phyloP scores from a whole-genome alignment of 495 filamentous ascomycete species.

The Halenospora varia region DNA sequence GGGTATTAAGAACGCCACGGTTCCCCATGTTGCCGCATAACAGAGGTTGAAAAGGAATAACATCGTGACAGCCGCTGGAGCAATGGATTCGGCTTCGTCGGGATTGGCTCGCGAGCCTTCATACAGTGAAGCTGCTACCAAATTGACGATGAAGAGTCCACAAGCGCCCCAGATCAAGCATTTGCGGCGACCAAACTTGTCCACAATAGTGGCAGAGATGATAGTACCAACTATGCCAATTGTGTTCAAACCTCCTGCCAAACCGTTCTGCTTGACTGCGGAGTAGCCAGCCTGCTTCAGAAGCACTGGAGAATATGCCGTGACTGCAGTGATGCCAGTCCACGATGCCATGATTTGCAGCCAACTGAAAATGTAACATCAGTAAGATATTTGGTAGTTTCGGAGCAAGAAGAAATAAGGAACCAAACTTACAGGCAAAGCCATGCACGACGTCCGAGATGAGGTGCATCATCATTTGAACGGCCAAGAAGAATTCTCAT shows the following conservation, averaged over 20 bases:
- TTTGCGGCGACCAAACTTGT: conserved; percentile 43
- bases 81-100: conserved; percentile 1
- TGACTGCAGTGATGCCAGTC: conserved; percentile 45
- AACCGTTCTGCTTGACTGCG: conserved; percentile 41
- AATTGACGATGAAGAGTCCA: conserved; percentile 25
- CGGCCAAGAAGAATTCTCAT: conserved; percentile 26
- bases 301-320: conserved; percentile 23
- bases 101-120: conserved; percentile 5
- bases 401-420: no score
- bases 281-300: conserved; percentile 21
- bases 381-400: no score
- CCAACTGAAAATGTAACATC: no score
- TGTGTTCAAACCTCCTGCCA: conserved; percentile 50
- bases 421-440: conserved; percentile 40
- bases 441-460: conserved; percentile 43
- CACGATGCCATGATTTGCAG: conserved; percentile 52
- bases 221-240: conserved; percentile 51
- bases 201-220: conserved; percentile 49
- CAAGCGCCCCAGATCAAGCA: conserved; percentile 38
- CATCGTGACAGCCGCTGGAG: conserved; percentile 44
- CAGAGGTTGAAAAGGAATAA: conserved; percentile 42
- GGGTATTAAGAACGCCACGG: conserved; percentile 47
- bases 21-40: conserved; percentile 49
- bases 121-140: conserved; percentile 25
- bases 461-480: conserved; percentile 26